A percentile compares a stretch with the other conserved stretches of the same genome.
These are phyloP conservation scores for Hypoxylon fragiforme DNA, from an alignment of 495 filamentous ascomycete genomes.

Conservation along the genomic window DNA sequence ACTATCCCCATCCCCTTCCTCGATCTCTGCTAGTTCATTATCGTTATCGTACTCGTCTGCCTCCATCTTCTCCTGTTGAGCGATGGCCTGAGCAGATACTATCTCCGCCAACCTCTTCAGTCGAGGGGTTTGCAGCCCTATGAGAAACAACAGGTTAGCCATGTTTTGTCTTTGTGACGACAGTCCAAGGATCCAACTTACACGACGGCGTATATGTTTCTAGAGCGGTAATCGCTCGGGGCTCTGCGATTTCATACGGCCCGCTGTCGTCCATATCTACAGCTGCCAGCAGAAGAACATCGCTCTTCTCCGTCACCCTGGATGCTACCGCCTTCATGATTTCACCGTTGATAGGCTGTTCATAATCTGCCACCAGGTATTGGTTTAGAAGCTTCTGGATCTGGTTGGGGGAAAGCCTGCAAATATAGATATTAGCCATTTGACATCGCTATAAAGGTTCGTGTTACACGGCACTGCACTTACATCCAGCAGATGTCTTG, in stretches of 20 bases:
- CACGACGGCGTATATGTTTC: slow-evolving; percentile 98
- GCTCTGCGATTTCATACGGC: slow-evolving; percentile 99
- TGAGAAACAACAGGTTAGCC: slow-evolving; percentile 31
- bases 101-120: slow-evolving; percentile 96
- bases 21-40: slow-evolving; percentile 47
- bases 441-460: too few relatives aligned
- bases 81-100: slow-evolving; percentile 91
- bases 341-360: slow-evolving; percentile 98
- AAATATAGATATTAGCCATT: slow-evolving; percentile 25
- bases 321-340: slow-evolving; percentile 99
- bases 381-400: slow-evolving; percentile 99
- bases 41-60: slow-evolving; percentile 46
- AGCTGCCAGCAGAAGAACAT: slow-evolving; percentile 86
- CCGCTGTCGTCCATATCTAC: slow-evolving; percentile 99
- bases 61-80: slow-evolving; percentile 86
- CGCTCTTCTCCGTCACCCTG: slow-evolving; percentile 96
- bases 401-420: slow-evolving; percentile 93
- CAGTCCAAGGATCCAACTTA: slow-evolving; percentile 49
- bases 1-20: slow-evolving; percentile 41
- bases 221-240: slow-evolving; percentile 89
- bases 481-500: slow-evolving; percentile 99
- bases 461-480: too few relatives aligned
- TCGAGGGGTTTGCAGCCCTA: slow-evolving; percentile 93
- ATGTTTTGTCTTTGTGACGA: neutral
- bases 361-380: slow-evolving; percentile 98